A percentile compares a stretch with the other conserved stretches of the same genome.
Conservation (phyloP, 257 asterid genomes). For the Solanum clarkiae region DNA sequence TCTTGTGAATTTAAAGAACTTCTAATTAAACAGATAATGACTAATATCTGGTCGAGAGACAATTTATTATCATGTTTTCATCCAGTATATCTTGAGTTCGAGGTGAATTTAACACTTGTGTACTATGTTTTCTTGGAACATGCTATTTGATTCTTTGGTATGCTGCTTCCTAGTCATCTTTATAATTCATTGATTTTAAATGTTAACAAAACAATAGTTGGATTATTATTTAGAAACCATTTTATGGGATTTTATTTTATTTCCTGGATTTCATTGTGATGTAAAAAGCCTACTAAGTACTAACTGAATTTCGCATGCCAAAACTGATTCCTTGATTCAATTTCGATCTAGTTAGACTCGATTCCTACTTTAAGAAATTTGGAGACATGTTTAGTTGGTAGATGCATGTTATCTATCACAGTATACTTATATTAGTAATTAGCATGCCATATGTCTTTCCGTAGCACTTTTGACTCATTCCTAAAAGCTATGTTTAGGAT, state of each 20-base stretch:
- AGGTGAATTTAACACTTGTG: no score
- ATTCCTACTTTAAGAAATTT: background rate
- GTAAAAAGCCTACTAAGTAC: background rate
- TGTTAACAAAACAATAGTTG: no score
- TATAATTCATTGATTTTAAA: no score
- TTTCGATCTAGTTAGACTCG: background rate
- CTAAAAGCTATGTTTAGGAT: no score
- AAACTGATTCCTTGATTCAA: background rate
- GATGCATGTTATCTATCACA: no score
- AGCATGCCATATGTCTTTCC: background rate
- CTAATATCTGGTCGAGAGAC: no score
- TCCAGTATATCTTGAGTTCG: no score
- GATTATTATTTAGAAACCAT: no score
- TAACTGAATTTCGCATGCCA: background rate
- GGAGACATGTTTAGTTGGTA: background rate
- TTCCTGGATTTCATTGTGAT: background rate
- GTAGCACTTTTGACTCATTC: no score
- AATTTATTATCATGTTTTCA: no score
- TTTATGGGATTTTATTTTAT: background rate
- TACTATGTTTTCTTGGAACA: background rate
- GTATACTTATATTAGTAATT: background rate
- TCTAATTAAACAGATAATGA: no score
- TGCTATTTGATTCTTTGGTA: background rate
- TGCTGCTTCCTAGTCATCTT: background rate
- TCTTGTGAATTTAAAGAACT: no score